Percentiles rank a stretch among this genome's conserved stretches.
These are phyloP conservation scores for Houttuynia cordata DNA, from an alignment of 164 flowering plant genomes.

Conservation along the genomic window DNA sequence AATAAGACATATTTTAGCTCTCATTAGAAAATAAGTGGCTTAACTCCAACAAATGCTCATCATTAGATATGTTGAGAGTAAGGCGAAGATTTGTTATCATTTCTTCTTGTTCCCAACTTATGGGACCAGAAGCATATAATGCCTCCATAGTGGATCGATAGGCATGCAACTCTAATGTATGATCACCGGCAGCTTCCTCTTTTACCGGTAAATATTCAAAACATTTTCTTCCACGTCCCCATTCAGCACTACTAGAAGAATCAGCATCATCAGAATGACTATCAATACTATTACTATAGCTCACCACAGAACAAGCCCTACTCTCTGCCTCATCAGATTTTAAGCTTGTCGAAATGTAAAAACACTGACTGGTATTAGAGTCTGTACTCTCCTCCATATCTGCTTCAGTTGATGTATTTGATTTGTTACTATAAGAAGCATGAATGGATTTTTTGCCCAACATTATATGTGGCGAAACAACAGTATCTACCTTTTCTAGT, in stretches of 20 bases:
- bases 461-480: slow-evolving; percentile 36
- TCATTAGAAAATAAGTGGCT: slow-evolving; percentile 56
- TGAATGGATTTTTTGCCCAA: slow-evolving; percentile 37
- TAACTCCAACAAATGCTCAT: slow-evolving; percentile 82
- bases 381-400: slow-evolving; percentile 28
- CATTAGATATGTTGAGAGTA: slow-evolving; percentile 74
- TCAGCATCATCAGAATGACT: slow-evolving; percentile 46
- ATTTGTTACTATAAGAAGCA: slow-evolving; percentile 32
- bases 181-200: slow-evolving; percentile 35
- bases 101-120: slow-evolving; percentile 91
- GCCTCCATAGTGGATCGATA: slow-evolving; percentile 77
- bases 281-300: slow-evolving; percentile 46
- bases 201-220: slow-evolving; percentile 28
- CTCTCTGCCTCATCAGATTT: slow-evolving; percentile 36
- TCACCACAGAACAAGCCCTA: slow-evolving; percentile 61
- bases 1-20: slow-evolving; percentile 18
- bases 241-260: slow-evolving; percentile 20
- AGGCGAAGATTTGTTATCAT: slow-evolving; percentile 78
- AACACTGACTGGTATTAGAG: slow-evolving; percentile 21
- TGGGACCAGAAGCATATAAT: slow-evolving; percentile 76
- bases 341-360: slow-evolving; percentile 19
- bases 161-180: slow-evolving; percentile 76
- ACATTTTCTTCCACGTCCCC: slow-evolving; percentile 25
- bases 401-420: slow-evolving; percentile 21
- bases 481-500: slow-evolving; percentile 40